Evolutionary conservation across 768 basidiomycete genomes (phyloP), one percentile per base, ranked within the genome.

Genomic region (Infundibulicybe gibba): DNA sequence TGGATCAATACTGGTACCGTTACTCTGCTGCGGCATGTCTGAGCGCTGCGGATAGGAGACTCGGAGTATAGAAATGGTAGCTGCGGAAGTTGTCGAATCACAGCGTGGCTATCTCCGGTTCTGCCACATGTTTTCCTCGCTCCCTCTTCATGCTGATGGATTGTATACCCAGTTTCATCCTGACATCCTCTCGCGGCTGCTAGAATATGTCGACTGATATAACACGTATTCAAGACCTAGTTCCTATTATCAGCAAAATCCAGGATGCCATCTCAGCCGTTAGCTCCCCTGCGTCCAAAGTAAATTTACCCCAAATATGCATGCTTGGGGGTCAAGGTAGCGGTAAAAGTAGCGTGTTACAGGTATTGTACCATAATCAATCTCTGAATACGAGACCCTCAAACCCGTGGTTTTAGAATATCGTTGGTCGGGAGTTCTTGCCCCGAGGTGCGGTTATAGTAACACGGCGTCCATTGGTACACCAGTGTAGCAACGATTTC

Each of bases 361-460:
- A 93, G 84, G 90, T 90, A 55, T 49, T 77, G 54, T 37, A n/a
- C 32, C 15, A 43, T 19, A 43, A 14, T 42, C 40, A 32, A 31
- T 2, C 30, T 11, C 16, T 34, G 6, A 31, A 40, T 41, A 34
- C 47, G 16, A 45, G 40, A 31, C 53, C 47, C 35, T 10, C 10
- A 45, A 15, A 35, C 39, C 30, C 47, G 6, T 40, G 47, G 41
- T n/a, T 41, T 20, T 55, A 95, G 93, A 97, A 98, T 71, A 94
- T 97, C 55, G 94, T 97, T 46, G 97, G 97, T 49, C 83, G 95
- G 55, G 97, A 99, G 67, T 99, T 99, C 77, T 65, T 99, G 62
- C 97, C 97, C 68, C 90, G 97, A 76, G 97, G 97, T 65, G 90
- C 94, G 47, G 95, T 95, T 69, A 98, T 98, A 61, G 95, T 98